Base-by-base conservation (phyloP, 2,329 filamentous ascomycete genomes). In the Herpomyces periplanetae region DNA sequence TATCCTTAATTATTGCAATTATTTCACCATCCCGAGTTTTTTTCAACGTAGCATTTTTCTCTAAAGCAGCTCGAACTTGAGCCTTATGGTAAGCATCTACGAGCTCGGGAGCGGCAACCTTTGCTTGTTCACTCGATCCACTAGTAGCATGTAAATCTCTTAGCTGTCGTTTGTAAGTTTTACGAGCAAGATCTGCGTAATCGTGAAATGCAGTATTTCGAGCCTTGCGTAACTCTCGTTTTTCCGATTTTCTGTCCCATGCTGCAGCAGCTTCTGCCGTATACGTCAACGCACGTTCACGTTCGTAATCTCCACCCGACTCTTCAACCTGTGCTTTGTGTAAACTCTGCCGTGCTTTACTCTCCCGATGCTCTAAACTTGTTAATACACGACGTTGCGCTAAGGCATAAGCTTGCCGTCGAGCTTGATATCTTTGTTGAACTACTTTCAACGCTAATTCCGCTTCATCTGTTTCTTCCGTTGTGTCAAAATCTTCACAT, bases 201-300 rank as follows among this genome's bases (percentile, higher is more conserved):
- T 91, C 73, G 31, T 64, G 54, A 41, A 96, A 96, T 2, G 68
- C 64, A 23, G 71, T 68, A 37, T 75, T 60, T 35, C 87, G 68
- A 25, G 64, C 51, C 31, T 65, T 62, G 8, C 54, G 52, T n/a
- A n/a, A n/a, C 23, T 56, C 54, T 43, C 71, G 84, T 49, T 85
- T 85, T 32, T 62, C 65, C 36, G 84, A 44, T 13, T 73, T 60
- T 42, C 61, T 62, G 38, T 96, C 80, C 80, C 80, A 96, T 28
- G 52, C 56, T 42, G 88, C 80, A 29, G 58, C 65, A 41, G 96
- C 80, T 27, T 96, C 80, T 4, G 75, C 46, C 1, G 80, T 96
- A 66, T 80, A 96, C 42, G 91, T 80, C 80, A 80, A 96, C 2
- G 80, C 80, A 15, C 80, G 60, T 42, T 91, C 88, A 28, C 80